Base-by-base conservation (phyloP, 352 stramenopile genomes). In the Aphanomyces euteiches region DNA sequence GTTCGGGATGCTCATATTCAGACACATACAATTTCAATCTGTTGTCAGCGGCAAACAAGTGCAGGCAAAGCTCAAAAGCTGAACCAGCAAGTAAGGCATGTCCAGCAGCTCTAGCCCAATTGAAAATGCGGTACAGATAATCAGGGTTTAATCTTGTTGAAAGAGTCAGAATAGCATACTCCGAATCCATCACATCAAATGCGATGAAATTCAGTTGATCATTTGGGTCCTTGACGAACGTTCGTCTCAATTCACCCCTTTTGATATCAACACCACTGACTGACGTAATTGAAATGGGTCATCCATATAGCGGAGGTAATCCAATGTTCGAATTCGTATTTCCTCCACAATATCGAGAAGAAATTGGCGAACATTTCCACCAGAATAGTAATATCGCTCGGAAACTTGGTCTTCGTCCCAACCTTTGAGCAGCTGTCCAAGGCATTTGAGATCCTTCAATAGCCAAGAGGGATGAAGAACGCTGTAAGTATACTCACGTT, bases 11-110 rank as follows among this genome's bases (percentile, higher is more conserved):
- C 3, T 72, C 48, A 73, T 71, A 74, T 72, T 74, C 19, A 45
- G 66, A 54, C 15, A 67, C 41, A 38, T 66, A 56, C 10, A 76
- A 58, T 39, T 47, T 53, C 50, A 76, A 48, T 45, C 65, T 64
- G 47, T 76, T 72, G 50, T 76, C 28, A 69, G 21, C 34, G 28
- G 37, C 37, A 60, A 41, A 2, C 28, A 37, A 41, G 37, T 60
- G 54, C 54, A 60, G 37, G 37, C 10, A 60, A 41, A 41, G 28
- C 37, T 60, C 54, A 60, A 60, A 60, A 60, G 2, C 54, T 43
- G 28, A 60, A 2, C 54, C 54, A 60, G 54, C 54, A 60, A 60
- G 54, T 1, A 2, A 41, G 28, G 17, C 28, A 41, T 43, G 54
- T 60, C 37, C 28, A 41, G 54, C 17, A 60, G 28, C 54, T 60